Conservation (phyloP, 441 rosid species). For the Gossypium lobatum region DNA sequence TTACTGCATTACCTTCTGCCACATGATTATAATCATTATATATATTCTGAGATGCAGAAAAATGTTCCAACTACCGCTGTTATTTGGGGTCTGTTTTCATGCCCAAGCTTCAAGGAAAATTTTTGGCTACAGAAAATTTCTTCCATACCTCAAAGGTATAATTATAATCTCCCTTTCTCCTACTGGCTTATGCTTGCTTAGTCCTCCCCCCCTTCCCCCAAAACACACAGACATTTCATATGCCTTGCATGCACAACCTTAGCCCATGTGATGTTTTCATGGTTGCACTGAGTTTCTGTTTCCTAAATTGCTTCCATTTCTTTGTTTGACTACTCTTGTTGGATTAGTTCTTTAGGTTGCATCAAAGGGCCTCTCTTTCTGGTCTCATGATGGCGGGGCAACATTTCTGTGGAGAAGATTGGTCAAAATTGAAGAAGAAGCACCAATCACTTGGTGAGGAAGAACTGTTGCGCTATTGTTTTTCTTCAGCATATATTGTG, state of each 20-base stretch:
- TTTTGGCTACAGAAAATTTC: constrained; percentile 85
- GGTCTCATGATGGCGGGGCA: constrained; percentile 58
- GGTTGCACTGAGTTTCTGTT: background rate
- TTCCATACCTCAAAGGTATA: constrained; percentile 78
- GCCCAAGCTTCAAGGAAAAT: constrained; percentile 68
- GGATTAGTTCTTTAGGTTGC: constrained; percentile 70
- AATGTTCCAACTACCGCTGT: constrained; percentile 53
- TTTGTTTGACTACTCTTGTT: constrained; percentile 13
- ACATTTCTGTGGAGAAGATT: constrained; percentile 77
- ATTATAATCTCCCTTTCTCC: background rate
- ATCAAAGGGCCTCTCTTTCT: constrained; percentile 47
- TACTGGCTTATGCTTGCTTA: background rate
- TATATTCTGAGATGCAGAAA: constrained; percentile 40
- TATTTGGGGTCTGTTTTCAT: constrained; percentile 67
- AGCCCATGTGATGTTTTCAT: background rate
- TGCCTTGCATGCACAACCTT: background rate
- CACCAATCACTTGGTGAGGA: constrained; percentile 57
- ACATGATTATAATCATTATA: background rate
- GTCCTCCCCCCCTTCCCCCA: background rate
- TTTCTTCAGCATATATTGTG: constrained; percentile 88
- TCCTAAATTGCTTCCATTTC: constrained; percentile 9
- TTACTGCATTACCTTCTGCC: background rate
- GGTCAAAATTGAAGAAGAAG: constrained; percentile 60
- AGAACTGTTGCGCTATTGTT: constrained; percentile 75
- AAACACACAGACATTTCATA: background rate